These are phyloP conservation scores for Solanum tarapatanum DNA, from an alignment of 257 asterid species.

Conservation along the genomic window DNA sequence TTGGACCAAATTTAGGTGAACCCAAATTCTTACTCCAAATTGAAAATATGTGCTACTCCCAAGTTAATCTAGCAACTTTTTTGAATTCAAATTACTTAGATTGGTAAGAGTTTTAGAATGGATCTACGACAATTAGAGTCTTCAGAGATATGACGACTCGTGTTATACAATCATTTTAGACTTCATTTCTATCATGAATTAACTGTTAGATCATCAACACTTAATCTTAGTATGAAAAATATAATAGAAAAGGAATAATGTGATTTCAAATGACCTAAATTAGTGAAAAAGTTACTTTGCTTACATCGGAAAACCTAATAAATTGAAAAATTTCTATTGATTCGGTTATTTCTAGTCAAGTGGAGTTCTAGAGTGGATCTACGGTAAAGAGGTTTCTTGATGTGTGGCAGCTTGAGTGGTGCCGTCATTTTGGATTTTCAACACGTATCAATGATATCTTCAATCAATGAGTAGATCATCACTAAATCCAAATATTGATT, in stretches of 20 bases:
- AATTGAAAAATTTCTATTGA: not conserved
- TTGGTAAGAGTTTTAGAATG: not conserved
- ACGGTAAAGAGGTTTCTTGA: not conserved
- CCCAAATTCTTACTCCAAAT: not conserved
- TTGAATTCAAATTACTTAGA: not conserved
- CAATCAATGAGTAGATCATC: not conserved
- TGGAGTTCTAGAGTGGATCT: not conserved
- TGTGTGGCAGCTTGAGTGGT: not conserved
- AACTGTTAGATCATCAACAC: not conserved
- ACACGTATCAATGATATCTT: not conserved
- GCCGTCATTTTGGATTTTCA: not conserved
- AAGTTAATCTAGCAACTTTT: not conserved
- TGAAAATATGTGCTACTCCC: not conserved
- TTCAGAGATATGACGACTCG: not conserved
- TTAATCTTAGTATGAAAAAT: not conserved
- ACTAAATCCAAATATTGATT: not conserved
- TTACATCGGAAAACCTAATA: not conserved
- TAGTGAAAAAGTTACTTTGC: not conserved
- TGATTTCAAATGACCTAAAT: not conserved
- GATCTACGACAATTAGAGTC: too few relatives aligned
- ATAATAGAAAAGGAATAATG: not conserved
- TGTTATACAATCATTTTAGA: not conserved
- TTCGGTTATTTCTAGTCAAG: not conserved
- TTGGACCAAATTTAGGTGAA: not conserved
- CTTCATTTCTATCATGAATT: not conserved